phyloP scores from a whole-genome alignment of 106 monocot species.

The Iris macrosiphon region DNA sequence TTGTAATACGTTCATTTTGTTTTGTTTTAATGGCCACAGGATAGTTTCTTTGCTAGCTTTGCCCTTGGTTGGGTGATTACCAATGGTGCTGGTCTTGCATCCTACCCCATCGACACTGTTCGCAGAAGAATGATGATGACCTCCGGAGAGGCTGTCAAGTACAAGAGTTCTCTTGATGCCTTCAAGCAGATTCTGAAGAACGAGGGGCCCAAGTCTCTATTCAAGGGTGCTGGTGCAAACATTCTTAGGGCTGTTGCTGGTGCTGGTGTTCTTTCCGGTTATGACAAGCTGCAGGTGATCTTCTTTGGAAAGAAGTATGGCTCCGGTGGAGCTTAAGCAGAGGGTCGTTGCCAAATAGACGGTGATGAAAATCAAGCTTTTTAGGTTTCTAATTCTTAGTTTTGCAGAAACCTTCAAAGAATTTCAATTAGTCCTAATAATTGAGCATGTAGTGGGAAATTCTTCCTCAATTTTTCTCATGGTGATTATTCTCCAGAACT shows the following conservation, averaged over 20 bases:
- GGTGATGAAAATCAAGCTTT: constrained; percentile 9
- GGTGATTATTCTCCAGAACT: too few species aligned
- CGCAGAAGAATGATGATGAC: constrained; percentile 66
- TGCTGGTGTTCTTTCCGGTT: constrained; percentile 56
- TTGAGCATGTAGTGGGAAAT: background rate
- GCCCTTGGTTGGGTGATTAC: constrained; percentile 49
- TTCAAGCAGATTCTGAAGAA: constrained; percentile 50
- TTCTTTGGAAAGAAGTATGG: constrained; percentile 53
- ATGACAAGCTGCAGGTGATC: constrained; percentile 47
- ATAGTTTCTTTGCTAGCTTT: constrained; percentile 57
- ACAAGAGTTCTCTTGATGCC: constrained; percentile 48
- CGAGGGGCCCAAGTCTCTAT: constrained; percentile 48
- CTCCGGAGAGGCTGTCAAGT: constrained; percentile 51
- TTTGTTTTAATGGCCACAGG: constrained; percentile 28
- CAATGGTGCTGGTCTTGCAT: constrained; percentile 47
- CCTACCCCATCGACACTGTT: constrained; percentile 51
- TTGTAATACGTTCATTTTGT: too few species aligned
- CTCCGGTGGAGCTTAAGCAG: constrained; percentile 35
- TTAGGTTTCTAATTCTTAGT: too few species aligned
- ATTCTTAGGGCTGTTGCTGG: constrained; percentile 54
- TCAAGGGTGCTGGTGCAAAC: constrained; percentile 67
- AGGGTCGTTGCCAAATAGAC: background rate
- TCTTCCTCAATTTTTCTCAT: background rate
- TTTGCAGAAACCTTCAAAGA: too few species aligned
- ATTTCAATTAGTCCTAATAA: too few species aligned